A percentile compares a stretch with the other conserved stretches of the same genome.
Evolutionary conservation across 192 early-diverging fungal species (phyloP).

Genomic region (Rhizoclosmatium sp.): DNA sequence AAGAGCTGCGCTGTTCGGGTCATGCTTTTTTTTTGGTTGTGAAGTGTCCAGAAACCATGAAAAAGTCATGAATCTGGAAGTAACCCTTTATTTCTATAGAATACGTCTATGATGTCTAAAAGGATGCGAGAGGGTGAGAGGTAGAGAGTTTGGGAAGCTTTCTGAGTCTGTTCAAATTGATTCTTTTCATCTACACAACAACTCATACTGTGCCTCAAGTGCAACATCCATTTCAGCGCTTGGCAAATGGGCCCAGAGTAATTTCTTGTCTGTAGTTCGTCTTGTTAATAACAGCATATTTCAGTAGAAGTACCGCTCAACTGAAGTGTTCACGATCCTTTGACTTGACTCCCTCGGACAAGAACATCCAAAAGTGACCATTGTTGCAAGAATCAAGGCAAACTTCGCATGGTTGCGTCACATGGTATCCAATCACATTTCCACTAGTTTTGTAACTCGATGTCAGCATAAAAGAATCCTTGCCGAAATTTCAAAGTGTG

Average conservation of each 20-base stretch:
- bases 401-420: constrained; percentile 79
- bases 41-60: no score
- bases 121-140: no score
- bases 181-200: constrained; percentile 22
- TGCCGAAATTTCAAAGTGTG: background rate
- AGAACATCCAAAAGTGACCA: constrained; percentile 97
- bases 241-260: constrained; percentile 43
- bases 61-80: no score
- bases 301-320: background rate
- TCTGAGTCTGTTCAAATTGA: no score
- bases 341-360: constrained; percentile 39
- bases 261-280: constrained; percentile 19
- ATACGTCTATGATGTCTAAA: no score
- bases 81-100: no score
- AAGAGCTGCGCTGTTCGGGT: no score
- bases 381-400: constrained; percentile 95
- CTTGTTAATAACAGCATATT: background rate
- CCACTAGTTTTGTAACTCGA: constrained; percentile 47
- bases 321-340: constrained; percentile 35
- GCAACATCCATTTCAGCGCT: constrained; percentile 32
- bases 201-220: constrained; percentile 14
- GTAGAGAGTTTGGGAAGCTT: no score
- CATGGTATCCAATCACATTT: constrained; percentile 82
- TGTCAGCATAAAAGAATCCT: background rate
- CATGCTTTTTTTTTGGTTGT: no score